Evolutionary conservation across 495 filamentous ascomycete genomes (phyloP).

Genomic region (Venustampulla echinocandica): DNA sequence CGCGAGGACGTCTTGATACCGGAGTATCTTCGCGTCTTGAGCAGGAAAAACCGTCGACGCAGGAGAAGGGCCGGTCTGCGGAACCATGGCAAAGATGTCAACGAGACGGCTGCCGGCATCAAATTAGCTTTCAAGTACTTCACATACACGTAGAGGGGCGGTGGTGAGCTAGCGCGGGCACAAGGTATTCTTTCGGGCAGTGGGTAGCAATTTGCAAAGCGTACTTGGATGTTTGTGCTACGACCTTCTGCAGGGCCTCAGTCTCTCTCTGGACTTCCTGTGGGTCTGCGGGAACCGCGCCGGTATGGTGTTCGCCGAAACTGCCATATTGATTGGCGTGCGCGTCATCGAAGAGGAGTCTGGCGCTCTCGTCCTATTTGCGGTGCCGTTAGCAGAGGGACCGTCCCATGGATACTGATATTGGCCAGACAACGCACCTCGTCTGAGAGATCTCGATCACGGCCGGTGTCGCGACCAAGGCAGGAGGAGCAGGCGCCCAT

Average conservation of each 20-base stretch:
- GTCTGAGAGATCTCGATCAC: conserved; percentile 14
- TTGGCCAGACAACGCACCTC: conserved; percentile 15
- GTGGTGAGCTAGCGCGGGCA: not conserved
- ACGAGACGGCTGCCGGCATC: conserved; percentile 40
- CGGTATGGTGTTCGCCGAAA: conserved; percentile 39
- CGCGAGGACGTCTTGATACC: conserved; percentile 44
- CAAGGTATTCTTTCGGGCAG: not conserved
- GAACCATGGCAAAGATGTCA: conserved; percentile 50
- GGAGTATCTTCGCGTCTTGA: conserved; percentile 34
- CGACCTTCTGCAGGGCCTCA: conserved; percentile 46
- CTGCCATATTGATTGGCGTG: conserved; percentile 44
- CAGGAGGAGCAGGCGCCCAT: conserved; percentile 26
- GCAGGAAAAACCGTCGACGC: conserved; percentile 26
- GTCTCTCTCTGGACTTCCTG: conserved; percentile 49
- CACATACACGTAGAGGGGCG: conserved; percentile 5
- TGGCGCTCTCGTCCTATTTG: conserved; percentile 42
- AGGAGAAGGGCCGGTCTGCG: conserved; percentile 32
- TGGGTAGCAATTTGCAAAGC: conserved; percentile 10
- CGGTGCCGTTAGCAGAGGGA: not conserved
- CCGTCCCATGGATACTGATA: not conserved
- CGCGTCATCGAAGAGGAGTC: conserved; percentile 45
- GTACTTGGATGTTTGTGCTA: conserved; percentile 48
- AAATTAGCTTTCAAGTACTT: conserved; percentile 15
- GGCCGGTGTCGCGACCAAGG: conserved; percentile 12
- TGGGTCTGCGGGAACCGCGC: conserved; percentile 38